These are phyloP conservation scores for Artemisia tridentata DNA, from an alignment of 129 eudicot genomes.

Conservation along the genomic window DNA sequence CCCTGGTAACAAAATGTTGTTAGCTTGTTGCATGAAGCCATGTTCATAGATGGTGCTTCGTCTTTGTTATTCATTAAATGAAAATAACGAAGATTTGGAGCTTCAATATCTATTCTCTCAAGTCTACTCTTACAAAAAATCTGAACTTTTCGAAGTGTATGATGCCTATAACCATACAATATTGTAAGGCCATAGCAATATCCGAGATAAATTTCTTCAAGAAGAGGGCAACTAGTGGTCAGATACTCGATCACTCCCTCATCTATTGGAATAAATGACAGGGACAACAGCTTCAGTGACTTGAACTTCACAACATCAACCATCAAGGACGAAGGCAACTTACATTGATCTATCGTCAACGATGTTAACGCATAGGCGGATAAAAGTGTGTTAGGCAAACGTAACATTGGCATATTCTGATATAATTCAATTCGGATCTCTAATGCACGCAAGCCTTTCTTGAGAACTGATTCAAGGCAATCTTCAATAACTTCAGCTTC, in stretches of 20 bases:
- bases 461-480: neutral
- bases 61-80: neutral
- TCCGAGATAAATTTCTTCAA: neutral
- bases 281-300: neutral
- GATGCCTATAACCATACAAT: neutral
- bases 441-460: neutral
- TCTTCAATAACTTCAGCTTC: neutral
- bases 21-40: neutral
- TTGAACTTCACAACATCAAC: neutral
- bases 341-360: neutral
- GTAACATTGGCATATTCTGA: neutral
- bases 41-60: neutral
- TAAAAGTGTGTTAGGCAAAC: neutral
- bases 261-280: neutral
- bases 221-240: conserved; percentile 11
- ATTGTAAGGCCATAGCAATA: neutral
- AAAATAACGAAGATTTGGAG: conserved; percentile 1
- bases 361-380: neutral
- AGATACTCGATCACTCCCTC: conserved; percentile 2
- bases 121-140: neutral
- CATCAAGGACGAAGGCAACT: conserved; percentile 13
- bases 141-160: neutral
- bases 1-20: neutral
- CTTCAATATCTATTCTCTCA: neutral
- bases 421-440: neutral